Base-by-base conservation (phyloP, 2,329 filamentous ascomycete species). In the Colletotrichum destructivum region DNA sequence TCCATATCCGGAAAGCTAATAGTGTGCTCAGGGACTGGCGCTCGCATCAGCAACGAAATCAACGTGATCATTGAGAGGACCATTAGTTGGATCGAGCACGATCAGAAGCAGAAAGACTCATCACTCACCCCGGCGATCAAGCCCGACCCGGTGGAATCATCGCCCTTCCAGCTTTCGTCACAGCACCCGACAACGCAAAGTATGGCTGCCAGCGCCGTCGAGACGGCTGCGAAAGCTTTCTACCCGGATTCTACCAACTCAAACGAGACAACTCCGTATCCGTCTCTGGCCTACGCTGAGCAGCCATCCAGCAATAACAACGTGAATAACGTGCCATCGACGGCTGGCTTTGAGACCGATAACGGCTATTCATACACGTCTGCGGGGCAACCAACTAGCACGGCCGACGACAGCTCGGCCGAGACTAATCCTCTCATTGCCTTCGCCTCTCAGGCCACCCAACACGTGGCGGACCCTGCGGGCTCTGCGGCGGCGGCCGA, bases 11-110 rank as follows among this genome's bases (percentile, higher is more conserved):
- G 18, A 12, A 5, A n/a, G 44, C 73, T 76, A 70, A 77, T 64
- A 12, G 8, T 26, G 46, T 16, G 21, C 12, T 8, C 69, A 88
- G 87, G 85, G 44, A 82, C 84, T 16, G 85, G 86, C 26, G 79
- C 79, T 35, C 80, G 81, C 23, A 81, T 88, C 49, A 81, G 82
- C 56, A 79, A 80, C 54, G 83, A 87, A 35, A 84, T 89, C 63
- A 79, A 81, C 11, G 78, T 79, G 49, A 86, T 89, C 59, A 85
- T 88, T 42, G 82, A 88, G 26, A 84, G 84, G 5, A 89, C 87
- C 1, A 84, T 89, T 44, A 77, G 79, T 16, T 87, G 85, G 82
- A 89, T 90, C 67, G 84, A 88, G 67, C 86, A 87, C 81, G 75
- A 77, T 51, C 79, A 79, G 51, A 83, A 81, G 55, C 75, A 80